Percentiles rank a stretch among this genome's conserved stretches.
phyloP scores from a whole-genome alignment of 148 eudicot species.

The Vaccinium macrocarpon region DNA sequence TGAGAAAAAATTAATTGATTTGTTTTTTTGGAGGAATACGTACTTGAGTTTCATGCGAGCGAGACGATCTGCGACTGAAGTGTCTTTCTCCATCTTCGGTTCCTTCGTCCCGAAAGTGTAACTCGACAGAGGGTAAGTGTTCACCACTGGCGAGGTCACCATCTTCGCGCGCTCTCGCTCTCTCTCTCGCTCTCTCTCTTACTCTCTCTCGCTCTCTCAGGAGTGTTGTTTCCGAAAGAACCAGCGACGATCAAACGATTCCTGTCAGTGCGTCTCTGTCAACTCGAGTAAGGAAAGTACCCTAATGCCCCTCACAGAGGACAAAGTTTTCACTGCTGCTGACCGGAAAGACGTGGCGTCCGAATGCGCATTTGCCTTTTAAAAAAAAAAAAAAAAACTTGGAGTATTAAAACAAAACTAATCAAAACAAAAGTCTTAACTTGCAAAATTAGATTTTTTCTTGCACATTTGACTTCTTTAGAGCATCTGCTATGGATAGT shows the following conservation, averaged over 20 bases:
- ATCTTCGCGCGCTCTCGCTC: constrained; percentile 20
- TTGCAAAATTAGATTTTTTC: no score
- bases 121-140: constrained; percentile 71
- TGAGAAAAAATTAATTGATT: neutral
- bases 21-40: neutral
- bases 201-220: neutral
- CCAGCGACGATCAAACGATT: neutral
- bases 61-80: constrained; percentile 91
- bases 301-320: neutral
- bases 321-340: no score
- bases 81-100: constrained; percentile 85
- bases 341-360: no score
- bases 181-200: neutral
- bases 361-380: no score
- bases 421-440: no score
- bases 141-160: constrained; percentile 57
- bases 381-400: no score
- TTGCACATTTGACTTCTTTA: no score
- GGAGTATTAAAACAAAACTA: no score
- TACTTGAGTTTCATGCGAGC: constrained; percentile 95
- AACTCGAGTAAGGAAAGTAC: neutral
- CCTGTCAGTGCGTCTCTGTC: neutral
- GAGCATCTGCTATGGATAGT: no score
- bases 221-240: neutral
- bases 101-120: constrained; percentile 88